phyloP scores from a whole-genome alignment of 371 early-diverging fungal genomes.

The Choanephora cucurbitarum region DNA sequence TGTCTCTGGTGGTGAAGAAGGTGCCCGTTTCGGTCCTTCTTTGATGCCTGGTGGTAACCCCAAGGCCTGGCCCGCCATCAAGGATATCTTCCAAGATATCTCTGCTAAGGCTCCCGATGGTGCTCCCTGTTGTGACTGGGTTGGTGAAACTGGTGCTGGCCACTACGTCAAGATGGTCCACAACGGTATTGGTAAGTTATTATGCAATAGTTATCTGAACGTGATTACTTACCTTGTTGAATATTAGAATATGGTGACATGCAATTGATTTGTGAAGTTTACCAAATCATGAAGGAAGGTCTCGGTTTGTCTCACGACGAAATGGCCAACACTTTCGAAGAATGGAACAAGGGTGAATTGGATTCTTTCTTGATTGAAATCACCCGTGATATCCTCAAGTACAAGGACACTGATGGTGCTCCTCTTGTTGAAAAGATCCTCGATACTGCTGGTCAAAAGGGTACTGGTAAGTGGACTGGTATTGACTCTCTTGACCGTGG shows the following conservation, averaged over 20 bases:
- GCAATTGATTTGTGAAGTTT: slow-evolving; percentile 98
- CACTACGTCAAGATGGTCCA: slow-evolving; percentile 99
- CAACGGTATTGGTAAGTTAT: slow-evolving; percentile 91
- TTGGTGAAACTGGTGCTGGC: slow-evolving; percentile 97
- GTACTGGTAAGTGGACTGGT: slow-evolving; percentile 99
- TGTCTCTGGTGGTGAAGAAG: slow-evolving; percentile 99
- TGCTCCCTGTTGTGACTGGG: slow-evolving; percentile 99
- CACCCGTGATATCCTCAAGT: slow-evolving; percentile 90
- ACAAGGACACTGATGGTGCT: slow-evolving; percentile 85
- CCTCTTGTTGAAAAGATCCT: slow-evolving; percentile 94
- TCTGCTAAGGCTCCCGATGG: slow-evolving; percentile 87
- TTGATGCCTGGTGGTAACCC: slow-evolving; percentile 98
- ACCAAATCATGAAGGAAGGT: slow-evolving; percentile 88
- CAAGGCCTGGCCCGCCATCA: slow-evolving; percentile 91
- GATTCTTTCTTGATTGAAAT: slow-evolving; percentile 98
- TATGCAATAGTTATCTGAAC: no score
- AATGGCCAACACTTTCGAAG: slow-evolving; percentile 84
- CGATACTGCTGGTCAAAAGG: slow-evolving; percentile 98
- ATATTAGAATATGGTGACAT: slow-evolving; percentile 96
- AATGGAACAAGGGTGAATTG: slow-evolving; percentile 96
- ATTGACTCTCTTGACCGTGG: slow-evolving; percentile 93
- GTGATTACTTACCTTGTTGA: not conserved
- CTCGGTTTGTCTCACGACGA: slow-evolving; percentile 82
- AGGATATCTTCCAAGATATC: slow-evolving; percentile 95
- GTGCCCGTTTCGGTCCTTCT: slow-evolving; percentile 98